A percentile compares a stretch with the other conserved stretches of the same genome.
Evolutionary conservation across 768 basidiomycete genomes (phyloP).

Genomic region (Mycena kentingensis): DNA sequence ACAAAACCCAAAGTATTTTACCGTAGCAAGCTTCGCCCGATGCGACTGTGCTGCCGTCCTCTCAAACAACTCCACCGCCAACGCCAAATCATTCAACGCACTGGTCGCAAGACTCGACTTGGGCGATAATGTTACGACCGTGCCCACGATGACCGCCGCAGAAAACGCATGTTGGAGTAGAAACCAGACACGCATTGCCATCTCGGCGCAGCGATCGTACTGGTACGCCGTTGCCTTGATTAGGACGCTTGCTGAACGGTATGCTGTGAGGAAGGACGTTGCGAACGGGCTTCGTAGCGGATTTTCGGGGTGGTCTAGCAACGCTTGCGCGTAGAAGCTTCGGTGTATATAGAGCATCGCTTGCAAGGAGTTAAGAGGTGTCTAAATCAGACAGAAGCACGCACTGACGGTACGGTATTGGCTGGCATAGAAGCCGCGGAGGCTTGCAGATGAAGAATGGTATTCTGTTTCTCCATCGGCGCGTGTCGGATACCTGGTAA

Average conservation of each 20-base stretch:
- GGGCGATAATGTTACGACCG: constrained; percentile 60
- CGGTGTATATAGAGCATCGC: constrained; percentile 58
- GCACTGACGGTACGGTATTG: constrained; percentile 61
- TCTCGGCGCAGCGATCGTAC: constrained; percentile 47
- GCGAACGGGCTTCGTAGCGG: constrained; percentile 58
- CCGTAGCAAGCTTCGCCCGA: constrained; percentile 50
- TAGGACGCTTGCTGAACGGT: constrained; percentile 51
- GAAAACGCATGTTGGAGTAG: constrained; percentile 53
- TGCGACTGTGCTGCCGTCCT: constrained; percentile 44
- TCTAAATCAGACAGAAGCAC: constrained; percentile 24
- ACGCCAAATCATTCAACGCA: constrained; percentile 50
- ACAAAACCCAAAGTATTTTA: constrained; percentile 24
- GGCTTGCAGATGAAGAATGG: constrained; percentile 49
- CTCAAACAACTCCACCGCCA: constrained; percentile 50
- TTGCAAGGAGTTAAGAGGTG: constrained; percentile 16
- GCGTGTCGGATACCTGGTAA: constrained; percentile 24
- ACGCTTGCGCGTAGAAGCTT: constrained; percentile 59
- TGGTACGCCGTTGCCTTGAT: constrained; percentile 52
- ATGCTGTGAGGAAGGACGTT: constrained; percentile 57
- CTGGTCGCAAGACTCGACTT: constrained; percentile 49
- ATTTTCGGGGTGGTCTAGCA: constrained; percentile 55
- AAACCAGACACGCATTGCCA: constrained; percentile 55
- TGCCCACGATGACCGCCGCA: constrained; percentile 57
- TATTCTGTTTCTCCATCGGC: constrained; percentile 51
- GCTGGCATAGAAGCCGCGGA: constrained; percentile 57